Base-by-base conservation (phyloP, 139 green algal species). In the Volvox reticuliferus region DNA sequence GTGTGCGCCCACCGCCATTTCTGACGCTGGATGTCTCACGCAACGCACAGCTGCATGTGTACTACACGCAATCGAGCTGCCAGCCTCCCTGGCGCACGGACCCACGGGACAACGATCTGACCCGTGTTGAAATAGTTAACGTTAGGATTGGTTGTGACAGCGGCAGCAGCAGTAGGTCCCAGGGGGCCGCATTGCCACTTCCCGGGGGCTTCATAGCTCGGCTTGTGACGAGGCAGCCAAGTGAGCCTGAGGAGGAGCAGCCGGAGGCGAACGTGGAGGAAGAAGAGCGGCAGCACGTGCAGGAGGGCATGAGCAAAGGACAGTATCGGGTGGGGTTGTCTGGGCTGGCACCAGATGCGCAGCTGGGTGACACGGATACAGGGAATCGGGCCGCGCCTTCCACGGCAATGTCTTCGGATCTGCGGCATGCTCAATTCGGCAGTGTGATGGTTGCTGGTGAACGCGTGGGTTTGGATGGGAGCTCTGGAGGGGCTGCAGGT, bases 71-170 rank as follows among this genome's bases (percentile, higher is more conserved):
- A 0, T 26, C 24, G 18, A 32, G 30, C 0, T 32, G 24, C 17
- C 24, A 24, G 26, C 90, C 93, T 12, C 93, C 93, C 0, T 95
- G 93, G 93, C 89, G 78, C 0, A 73, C 63, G 13, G 93, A 95
- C 37, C n/a, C 69, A n/a, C 33, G 71, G 1, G 93, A 95, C 50
- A 65, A 14, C 0, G 50, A 73, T 30, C 79, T 95, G n/a, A 93
- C 90, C 1, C 12, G 65, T 73, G 21, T 73, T 28, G 65, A 73
- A 24, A n/a, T 37, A 44, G 84, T 22, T 62, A 61, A 19, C 61
- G 33, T 22, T 17, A 16, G 0, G 2, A 28, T 33, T 36, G 55
- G 6, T 18, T 37, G 68, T 61, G 37, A 67, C 37, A 35, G 17
- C 1, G 81, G 35, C 17, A 83, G 33, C n/a, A 30, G 26, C 18